Conservation (phyloP, 1,284 basidiomycete species). For the Naganishia liquefaciens region DNA sequence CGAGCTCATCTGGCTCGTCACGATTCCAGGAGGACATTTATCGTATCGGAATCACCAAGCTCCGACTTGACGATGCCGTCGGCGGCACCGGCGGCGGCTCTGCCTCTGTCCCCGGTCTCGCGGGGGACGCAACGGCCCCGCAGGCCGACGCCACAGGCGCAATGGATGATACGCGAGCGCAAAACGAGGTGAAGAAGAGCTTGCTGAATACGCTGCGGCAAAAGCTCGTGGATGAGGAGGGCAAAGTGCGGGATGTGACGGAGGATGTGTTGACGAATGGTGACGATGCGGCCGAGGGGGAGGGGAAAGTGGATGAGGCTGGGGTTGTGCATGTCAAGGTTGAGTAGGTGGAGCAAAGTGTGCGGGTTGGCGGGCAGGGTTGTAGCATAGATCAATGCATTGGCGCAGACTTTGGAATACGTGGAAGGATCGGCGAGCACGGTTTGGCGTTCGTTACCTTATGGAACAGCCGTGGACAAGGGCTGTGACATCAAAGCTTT, state of each 20-base stretch:
- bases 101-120: background rate
- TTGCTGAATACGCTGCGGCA: constrained; percentile 29
- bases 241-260: constrained; percentile 19
- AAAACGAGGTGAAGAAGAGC: constrained; percentile 29
- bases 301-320: constrained; percentile 11
- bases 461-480: too few relatives aligned
- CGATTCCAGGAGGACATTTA: constrained; percentile 77
- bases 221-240: constrained; percentile 25
- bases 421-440: too few relatives aligned
- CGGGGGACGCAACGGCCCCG: background rate
- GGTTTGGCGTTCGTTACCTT: too few relatives aligned
- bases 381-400: too few relatives aligned
- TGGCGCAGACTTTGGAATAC: too few relatives aligned
- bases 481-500: too few relatives aligned
- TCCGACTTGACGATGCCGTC: constrained; percentile 87
- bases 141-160: background rate
- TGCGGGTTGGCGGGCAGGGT: too few relatives aligned
- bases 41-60: constrained; percentile 82
- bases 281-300: background rate
- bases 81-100: constrained; percentile 59
- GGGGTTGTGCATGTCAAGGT: constrained; percentile 22
- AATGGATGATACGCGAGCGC: constrained; percentile 21
- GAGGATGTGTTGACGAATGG: constrained; percentile 18
- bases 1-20: background rate
- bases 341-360: background rate